Evolutionary conservation across 768 basidiomycete genomes (phyloP).

Genomic region (Tylopilus vinaceipallidus): DNA sequence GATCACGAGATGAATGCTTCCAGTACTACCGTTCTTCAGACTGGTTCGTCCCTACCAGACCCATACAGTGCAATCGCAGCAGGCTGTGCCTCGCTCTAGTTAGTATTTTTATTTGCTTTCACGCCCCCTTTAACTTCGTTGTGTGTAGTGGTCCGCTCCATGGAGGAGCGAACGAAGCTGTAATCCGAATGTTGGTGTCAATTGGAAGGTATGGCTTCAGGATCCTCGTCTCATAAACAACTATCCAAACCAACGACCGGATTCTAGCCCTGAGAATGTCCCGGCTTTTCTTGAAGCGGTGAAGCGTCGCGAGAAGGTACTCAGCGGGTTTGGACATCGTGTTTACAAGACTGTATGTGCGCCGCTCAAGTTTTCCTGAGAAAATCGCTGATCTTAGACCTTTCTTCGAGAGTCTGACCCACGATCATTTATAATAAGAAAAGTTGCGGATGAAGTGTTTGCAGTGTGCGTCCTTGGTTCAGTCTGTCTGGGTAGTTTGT

Average conservation of each 20-base stretch:
- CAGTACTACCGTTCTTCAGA: constrained; percentile 83
- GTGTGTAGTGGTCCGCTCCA: constrained; percentile 30
- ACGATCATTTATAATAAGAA: constrained; percentile 85
- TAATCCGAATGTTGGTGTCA: constrained; percentile 89
- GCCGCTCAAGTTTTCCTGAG: neutral
- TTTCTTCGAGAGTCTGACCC: constrained; percentile 68
- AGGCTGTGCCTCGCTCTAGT: constrained; percentile 88
- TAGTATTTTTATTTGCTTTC: constrained; percentile 25
- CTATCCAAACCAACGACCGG: neutral
- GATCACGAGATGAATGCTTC: constrained; percentile 92
- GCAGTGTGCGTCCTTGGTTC: constrained; percentile 54
- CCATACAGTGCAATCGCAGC: constrained; percentile 88
- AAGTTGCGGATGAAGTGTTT: constrained; percentile 91
- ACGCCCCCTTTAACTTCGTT: neutral
- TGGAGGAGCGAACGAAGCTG: constrained; percentile 90
- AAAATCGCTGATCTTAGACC: neutral
- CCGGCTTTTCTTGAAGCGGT: constrained; percentile 84
- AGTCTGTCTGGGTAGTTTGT: neutral
- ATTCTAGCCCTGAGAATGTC: constrained; percentile 71
- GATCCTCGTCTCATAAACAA: neutral
- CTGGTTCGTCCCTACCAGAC: constrained; percentile 85
- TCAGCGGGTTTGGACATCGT: constrained; percentile 88
- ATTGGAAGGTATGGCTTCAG: constrained; percentile 67
- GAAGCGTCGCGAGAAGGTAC: constrained; percentile 82
- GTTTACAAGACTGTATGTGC: constrained; percentile 70